Percentiles rank a stretch among this genome's conserved stretches.
These are phyloP conservation scores for Eutrema heterophyllum DNA, from an alignment of 345 rosid species.

Conservation along the genomic window DNA sequence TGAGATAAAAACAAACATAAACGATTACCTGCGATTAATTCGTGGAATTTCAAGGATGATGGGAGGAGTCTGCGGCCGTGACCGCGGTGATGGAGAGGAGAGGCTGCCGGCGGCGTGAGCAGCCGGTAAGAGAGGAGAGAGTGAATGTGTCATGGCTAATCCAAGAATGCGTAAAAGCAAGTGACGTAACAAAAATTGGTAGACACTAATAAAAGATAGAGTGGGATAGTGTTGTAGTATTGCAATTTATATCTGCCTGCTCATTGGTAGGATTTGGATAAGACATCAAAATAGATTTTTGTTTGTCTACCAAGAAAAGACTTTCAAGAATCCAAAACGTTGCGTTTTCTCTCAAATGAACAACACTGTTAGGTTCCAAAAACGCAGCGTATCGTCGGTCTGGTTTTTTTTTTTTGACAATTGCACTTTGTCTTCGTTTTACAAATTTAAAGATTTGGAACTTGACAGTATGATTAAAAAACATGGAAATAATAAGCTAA, in stretches of 20 bases:
- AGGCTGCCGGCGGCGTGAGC: slow-evolving; percentile 15
- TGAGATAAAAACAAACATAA: not conserved
- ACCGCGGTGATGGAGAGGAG: slow-evolving; percentile 27
- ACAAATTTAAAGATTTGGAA: not conserved
- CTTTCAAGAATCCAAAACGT: slow-evolving; percentile 11
- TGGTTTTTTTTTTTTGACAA: not conserved
- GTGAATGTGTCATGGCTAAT: slow-evolving; percentile 40
- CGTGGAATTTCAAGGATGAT: slow-evolving; percentile 21
- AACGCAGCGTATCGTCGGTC: not conserved
- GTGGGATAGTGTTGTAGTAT: slow-evolving; percentile 24
- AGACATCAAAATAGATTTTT: slow-evolving; percentile 23
- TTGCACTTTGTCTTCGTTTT: not conserved
- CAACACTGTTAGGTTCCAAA: not conserved
- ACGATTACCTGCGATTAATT: slow-evolving; percentile 41
- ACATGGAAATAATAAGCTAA: not conserved
- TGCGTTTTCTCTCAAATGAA: not conserved
- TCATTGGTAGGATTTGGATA: slow-evolving; percentile 52
- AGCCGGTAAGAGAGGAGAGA: slow-evolving; percentile 34
- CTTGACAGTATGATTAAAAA: not conserved
- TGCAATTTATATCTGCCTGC: slow-evolving; percentile 18
- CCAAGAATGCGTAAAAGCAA: slow-evolving; percentile 1
- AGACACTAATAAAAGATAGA: slow-evolving; percentile 26
- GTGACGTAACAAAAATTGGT: slow-evolving; percentile 1
- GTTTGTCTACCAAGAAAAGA: slow-evolving; percentile 1
- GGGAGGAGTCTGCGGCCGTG: slow-evolving; percentile 22